These are phyloP conservation scores for Saccharomyces hybrid DNA, from an alignment of 1,139 yeast genomes.

Conservation along the genomic window DNA sequence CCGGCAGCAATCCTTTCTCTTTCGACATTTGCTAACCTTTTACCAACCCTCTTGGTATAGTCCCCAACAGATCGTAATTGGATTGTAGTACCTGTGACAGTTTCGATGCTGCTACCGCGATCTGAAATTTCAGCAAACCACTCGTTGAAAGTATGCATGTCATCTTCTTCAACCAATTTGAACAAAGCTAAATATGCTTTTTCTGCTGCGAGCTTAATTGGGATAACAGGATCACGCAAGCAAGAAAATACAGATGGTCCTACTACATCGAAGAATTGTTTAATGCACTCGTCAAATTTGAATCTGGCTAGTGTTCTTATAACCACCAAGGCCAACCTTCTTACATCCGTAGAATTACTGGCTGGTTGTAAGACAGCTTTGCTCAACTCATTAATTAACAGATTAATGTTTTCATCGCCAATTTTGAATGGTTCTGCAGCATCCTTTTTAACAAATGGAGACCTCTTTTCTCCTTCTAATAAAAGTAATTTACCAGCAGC, in stretches of 20 bases:
- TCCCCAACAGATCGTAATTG: constrained; percentile 75
- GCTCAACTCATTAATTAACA: constrained; percentile 45
- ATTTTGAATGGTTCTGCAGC: constrained; percentile 33
- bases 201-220: constrained; percentile 91
- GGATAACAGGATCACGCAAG: constrained; percentile 78
- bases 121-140: constrained; percentile 44
- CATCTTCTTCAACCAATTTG: constrained; percentile 62
- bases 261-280: constrained; percentile 47
- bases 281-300: constrained; percentile 42
- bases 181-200: constrained; percentile 75
- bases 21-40: constrained; percentile 75
- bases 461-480: constrained; percentile 37
- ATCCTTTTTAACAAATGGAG: constrained; percentile 33
- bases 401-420: constrained; percentile 34
- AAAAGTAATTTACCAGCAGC: constrained; percentile 81
- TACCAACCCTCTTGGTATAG: constrained; percentile 80
- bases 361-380: constrained; percentile 43
- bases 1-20: constrained; percentile 83
- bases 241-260: constrained; percentile 74
- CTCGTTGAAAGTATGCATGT: constrained; percentile 44
- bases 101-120: constrained; percentile 28
- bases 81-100: constrained; percentile 42
- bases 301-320: constrained; percentile 65
- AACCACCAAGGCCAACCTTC: constrained; percentile 72
- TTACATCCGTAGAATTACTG: constrained; percentile 65